phyloP scores from a whole-genome alignment of 768 basidiomycete genomes.

The Pholiota conissans region DNA sequence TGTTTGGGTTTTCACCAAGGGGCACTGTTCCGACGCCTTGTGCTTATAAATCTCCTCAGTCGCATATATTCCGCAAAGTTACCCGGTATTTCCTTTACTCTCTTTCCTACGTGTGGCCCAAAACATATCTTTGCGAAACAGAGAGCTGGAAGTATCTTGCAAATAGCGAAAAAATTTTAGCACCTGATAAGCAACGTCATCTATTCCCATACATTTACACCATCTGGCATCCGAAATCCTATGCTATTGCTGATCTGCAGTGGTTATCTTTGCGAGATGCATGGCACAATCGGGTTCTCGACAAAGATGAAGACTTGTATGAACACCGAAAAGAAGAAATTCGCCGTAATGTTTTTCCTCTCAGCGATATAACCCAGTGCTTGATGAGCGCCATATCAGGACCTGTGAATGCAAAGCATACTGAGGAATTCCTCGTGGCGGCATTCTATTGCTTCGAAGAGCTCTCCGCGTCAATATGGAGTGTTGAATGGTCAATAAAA shows the following conservation, averaged over 20 bases:
- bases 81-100: not conserved
- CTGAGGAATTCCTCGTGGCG: not conserved
- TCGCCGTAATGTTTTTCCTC: no score
- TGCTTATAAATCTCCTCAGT: constrained; percentile 18
- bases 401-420: not conserved
- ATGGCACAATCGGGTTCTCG: not conserved
- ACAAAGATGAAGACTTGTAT: not conserved
- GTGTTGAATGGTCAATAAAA: not conserved
- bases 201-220: not conserved
- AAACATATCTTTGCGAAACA: no score
- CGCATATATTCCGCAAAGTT: constrained; percentile 4
- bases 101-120: not conserved
- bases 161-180: not conserved
- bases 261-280: constrained; percentile 3
- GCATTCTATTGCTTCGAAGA: not conserved
- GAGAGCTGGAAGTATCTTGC: no score
- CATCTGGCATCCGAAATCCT: not conserved
- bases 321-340: no score
- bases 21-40: constrained; percentile 8
- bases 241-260: not conserved
- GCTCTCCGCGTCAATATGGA: not conserved
- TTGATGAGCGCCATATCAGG: constrained; percentile 20
- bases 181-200: not conserved
- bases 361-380: constrained; percentile 35
- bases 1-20: not conserved